Evolutionary conservation across 2,329 filamentous ascomycete species (phyloP).

Genomic region (Teratosphaeria gauchensis): DNA sequence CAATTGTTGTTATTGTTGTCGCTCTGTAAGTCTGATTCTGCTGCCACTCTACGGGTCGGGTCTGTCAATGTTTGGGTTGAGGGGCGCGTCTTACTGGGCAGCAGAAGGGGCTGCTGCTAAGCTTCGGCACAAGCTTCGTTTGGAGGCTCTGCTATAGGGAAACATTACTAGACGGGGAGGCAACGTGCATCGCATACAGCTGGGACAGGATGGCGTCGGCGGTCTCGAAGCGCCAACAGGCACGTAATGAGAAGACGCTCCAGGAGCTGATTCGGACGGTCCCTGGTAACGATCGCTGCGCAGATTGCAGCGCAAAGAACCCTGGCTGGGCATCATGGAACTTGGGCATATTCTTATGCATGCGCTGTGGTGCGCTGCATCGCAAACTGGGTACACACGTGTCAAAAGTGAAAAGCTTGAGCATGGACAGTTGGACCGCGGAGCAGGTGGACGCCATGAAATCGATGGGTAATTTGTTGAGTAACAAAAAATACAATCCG

Average conservation of each 20-base stretch:
- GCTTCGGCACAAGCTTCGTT: neutral
- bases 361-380: conserved; percentile 92
- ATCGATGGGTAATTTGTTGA: conserved; percentile 73
- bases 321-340: conserved; percentile 99
- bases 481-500: conserved; percentile 85
- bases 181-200: neutral
- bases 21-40: neutral
- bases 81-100: neutral
- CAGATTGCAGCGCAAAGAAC: conserved; percentile 84
- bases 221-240: conserved; percentile 92
- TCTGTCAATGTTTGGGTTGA: neutral
- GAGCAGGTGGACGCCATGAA: conserved; percentile 99
- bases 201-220: conserved; percentile 55
- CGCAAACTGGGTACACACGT: conserved; percentile 96
- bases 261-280: conserved; percentile 80
- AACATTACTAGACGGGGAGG: neutral
- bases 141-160: neutral
- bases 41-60: neutral
- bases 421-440: conserved; percentile 94
- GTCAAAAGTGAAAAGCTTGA: conserved; percentile 96
- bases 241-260: conserved; percentile 85
- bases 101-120: neutral
- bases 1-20: neutral
- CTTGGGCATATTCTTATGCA: conserved; percentile 93
- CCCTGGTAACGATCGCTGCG: conserved; percentile 85